These are phyloP conservation scores for Metarhizium robertsii DNA, from an alignment of 2,329 filamentous ascomycete genomes.

Conservation along the genomic window DNA sequence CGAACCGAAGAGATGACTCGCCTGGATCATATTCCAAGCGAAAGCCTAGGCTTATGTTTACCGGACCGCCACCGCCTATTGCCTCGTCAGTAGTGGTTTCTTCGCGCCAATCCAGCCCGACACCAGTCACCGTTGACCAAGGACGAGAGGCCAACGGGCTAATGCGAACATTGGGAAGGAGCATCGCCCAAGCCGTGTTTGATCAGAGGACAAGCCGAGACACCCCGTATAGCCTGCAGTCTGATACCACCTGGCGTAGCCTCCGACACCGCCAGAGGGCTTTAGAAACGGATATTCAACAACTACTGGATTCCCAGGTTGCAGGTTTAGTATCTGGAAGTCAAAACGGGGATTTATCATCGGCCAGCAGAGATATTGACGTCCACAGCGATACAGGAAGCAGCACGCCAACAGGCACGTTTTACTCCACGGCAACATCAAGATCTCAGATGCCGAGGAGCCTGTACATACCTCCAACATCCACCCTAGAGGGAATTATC, in stretches of 20 bases:
- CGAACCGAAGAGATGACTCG: conserved; percentile 16
- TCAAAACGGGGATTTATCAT: conserved; percentile 10
- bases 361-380: conserved; percentile 14
- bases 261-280: conserved; percentile 36
- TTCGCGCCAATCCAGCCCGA: conserved; percentile 2
- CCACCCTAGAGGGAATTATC: conserved; percentile 36
- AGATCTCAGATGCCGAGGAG: conserved; percentile 30
- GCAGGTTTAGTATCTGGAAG: conserved; percentile 31
- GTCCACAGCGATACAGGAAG: conserved; percentile 30
- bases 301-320: conserved; percentile 39
- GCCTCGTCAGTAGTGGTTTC: conserved; percentile 29
- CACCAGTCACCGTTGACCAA: conserved; percentile 10
- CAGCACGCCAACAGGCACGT: conserved; percentile 30
- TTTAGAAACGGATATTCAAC: conserved; percentile 37
- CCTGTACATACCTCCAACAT: conserved; percentile 30
- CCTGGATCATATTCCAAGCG: conserved; percentile 22
- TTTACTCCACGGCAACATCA: conserved; percentile 29
- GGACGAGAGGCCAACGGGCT: conserved; percentile 1
- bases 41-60: conserved; percentile 29
- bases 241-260: conserved; percentile 37
- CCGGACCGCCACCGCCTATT: conserved; percentile 43
- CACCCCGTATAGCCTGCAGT: not conserved
- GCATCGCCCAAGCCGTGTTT: conserved; percentile 27
- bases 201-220: conserved; percentile 18
- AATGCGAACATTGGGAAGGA: conserved; percentile 4